Evolutionary conservation across 73 alveolate genomes (phyloP).

Genomic region (Paramecium biaurelia): DNA sequence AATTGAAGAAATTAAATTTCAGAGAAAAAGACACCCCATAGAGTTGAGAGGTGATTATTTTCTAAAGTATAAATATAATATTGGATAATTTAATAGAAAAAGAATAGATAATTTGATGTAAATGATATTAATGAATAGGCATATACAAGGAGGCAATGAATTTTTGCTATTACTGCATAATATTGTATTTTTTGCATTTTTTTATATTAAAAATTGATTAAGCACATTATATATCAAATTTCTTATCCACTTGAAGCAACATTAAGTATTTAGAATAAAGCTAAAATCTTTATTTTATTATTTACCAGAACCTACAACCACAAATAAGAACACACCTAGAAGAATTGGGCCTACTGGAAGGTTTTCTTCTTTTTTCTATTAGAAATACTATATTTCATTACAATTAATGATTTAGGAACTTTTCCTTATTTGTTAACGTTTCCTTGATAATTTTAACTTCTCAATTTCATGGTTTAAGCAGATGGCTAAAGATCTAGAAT

Average conservation of each 20-base stretch:
- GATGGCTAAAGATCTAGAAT: background rate
- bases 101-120: background rate
- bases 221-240: background rate
- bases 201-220: background rate
- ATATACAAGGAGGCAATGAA: background rate
- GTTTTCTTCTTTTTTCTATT: conserved; percentile 80
- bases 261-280: conserved; percentile 75
- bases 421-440: conserved; percentile 82
- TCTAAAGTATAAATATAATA: too few species aligned
- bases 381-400: conserved; percentile 41
- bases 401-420: conserved; percentile 86
- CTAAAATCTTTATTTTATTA: background rate
- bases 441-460: conserved; percentile 77
- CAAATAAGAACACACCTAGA: conserved; percentile 81
- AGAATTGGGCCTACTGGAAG: conserved; percentile 83
- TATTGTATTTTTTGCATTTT: background rate
- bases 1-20: too few species aligned
- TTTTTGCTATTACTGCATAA: background rate
- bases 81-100: too few species aligned
- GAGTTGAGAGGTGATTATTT: too few species aligned
- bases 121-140: background rate
- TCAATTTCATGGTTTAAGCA: conserved; percentile 70
- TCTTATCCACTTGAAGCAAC: conserved; percentile 62
- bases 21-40: too few species aligned
- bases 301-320: conserved; percentile 76